These are phyloP conservation scores for Protomyces gravidus DNA, from an alignment of 1,139 yeast genomes.

Conservation along the genomic window DNA sequence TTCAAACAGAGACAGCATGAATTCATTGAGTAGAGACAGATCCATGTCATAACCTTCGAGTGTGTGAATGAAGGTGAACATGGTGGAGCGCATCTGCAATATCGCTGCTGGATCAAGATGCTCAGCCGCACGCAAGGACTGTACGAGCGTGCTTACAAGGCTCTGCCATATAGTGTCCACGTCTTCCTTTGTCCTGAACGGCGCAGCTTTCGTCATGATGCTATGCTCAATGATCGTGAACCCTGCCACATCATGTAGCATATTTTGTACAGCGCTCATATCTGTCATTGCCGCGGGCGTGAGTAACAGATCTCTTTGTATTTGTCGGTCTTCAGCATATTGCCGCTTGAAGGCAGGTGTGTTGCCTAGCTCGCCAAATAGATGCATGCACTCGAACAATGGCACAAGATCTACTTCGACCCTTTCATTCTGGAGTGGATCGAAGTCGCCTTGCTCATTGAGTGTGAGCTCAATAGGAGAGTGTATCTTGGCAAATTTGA, in stretches of 20 bases:
- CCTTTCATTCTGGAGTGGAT: slow-evolving; percentile 48
- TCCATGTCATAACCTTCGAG: slow-evolving; percentile 63
- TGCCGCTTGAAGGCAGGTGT: slow-evolving; percentile 56
- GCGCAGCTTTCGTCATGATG: slow-evolving; percentile 53
- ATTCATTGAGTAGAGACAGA: slow-evolving; percentile 57
- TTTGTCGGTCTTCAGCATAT: slow-evolving; percentile 67
- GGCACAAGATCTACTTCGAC: slow-evolving; percentile 60
- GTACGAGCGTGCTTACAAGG: slow-evolving; percentile 41
- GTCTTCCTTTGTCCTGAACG: slow-evolving; percentile 43
- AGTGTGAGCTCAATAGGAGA: slow-evolving; percentile 78
- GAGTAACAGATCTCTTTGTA: slow-evolving; percentile 68
- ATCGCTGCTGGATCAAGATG: slow-evolving; percentile 43
- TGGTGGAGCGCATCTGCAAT: slow-evolving; percentile 50
- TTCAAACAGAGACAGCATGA: slow-evolving; percentile 57
- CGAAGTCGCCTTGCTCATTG: slow-evolving; percentile 42
- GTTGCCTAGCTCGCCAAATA: slow-evolving; percentile 69
- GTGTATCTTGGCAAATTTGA: slow-evolving; percentile 64
- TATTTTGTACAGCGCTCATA: slow-evolving; percentile 48
- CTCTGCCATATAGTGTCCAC: slow-evolving; percentile 79
- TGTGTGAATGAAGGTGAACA: slow-evolving; percentile 72
- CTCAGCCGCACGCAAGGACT: slow-evolving; percentile 38
- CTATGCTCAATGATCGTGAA: slow-evolving; percentile 73
- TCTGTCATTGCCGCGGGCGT: slow-evolving; percentile 32
- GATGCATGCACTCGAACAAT: slow-evolving; percentile 75
- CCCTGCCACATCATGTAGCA: slow-evolving; percentile 63